phyloP scores from a whole-genome alignment of 2,329 filamentous ascomycete genomes.

The Penicillium freii region DNA sequence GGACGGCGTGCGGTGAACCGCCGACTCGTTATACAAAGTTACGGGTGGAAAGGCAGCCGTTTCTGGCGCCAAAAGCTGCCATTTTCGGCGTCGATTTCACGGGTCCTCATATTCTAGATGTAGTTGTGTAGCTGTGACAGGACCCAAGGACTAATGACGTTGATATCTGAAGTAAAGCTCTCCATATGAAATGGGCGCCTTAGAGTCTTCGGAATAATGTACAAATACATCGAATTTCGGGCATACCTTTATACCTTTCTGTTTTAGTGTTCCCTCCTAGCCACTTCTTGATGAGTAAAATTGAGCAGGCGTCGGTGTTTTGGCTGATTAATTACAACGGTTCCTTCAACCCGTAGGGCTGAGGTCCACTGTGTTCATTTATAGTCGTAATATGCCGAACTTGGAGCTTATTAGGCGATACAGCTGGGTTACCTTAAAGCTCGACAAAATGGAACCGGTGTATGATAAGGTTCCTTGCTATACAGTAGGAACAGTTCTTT shows the following conservation, averaged over 20 bases:
- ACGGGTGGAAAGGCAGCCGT: too few relatives aligned
- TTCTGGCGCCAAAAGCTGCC: too few relatives aligned
- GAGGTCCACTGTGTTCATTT: neutral
- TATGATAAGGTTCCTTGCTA: neutral
- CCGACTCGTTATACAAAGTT: too few relatives aligned
- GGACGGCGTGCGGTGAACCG: too few relatives aligned
- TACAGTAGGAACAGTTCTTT: neutral
- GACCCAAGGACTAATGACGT: neutral
- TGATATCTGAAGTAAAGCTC: neutral
- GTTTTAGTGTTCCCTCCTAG: neutral
- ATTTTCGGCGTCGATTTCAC: too few relatives aligned
- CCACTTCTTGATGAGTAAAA: neutral
- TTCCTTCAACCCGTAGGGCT: neutral
- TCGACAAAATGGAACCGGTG: neutral
- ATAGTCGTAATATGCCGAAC: too few relatives aligned
- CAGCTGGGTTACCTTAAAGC: neutral
- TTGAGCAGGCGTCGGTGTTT: too few relatives aligned
- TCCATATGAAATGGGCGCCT: neutral
- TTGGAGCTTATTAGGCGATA: too few relatives aligned
- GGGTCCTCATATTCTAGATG: too few relatives aligned
- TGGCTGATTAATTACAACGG: too few relatives aligned
- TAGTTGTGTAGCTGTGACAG: neutral
- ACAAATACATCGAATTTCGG: neutral
- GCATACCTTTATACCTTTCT: neutral
- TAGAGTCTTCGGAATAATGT: neutral